Conservation (phyloP, 164 flowering plant genomes). For the Brasenia schreberi region DNA sequence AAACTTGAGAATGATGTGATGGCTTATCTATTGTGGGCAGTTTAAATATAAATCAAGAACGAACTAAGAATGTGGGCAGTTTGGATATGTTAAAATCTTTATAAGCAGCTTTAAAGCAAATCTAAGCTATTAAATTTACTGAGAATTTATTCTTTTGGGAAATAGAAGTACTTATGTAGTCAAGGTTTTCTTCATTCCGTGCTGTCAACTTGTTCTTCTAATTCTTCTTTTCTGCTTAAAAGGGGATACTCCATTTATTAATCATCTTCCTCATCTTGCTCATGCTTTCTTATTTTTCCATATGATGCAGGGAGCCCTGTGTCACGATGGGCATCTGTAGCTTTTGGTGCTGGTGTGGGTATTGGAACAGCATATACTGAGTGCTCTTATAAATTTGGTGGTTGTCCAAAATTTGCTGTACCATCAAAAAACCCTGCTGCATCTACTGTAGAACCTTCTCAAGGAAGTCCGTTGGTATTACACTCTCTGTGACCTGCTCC, state of each 20-base stretch:
- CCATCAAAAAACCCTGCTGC: background rate
- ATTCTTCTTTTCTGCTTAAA: background rate
- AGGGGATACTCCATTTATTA: background rate
- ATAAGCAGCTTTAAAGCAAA: too few species aligned
- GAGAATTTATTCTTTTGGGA: too few species aligned
- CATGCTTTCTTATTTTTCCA: background rate
- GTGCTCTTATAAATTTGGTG: constrained; percentile 36
- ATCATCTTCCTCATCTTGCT: background rate
- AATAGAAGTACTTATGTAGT: too few species aligned
- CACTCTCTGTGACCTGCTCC: background rate
- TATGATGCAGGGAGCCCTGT: constrained; percentile 48
- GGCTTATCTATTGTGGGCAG: too few species aligned
- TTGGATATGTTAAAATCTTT: too few species aligned
- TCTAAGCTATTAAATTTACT: too few species aligned
- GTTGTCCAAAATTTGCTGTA: constrained; percentile 13
- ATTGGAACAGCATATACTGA: constrained; percentile 71
- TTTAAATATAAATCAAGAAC: too few species aligned
- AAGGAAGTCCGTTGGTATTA: background rate
- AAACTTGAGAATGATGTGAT: too few species aligned
- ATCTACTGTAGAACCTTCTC: background rate
- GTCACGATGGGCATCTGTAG: constrained; percentile 66
- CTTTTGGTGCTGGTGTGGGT: constrained; percentile 71
- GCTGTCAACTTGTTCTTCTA: background rate
- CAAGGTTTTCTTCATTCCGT: too few species aligned
- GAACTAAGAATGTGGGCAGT: too few species aligned